Evolutionary conservation across 106 monocot species (phyloP).

Genomic region (Dendrobium huoshanense): DNA sequence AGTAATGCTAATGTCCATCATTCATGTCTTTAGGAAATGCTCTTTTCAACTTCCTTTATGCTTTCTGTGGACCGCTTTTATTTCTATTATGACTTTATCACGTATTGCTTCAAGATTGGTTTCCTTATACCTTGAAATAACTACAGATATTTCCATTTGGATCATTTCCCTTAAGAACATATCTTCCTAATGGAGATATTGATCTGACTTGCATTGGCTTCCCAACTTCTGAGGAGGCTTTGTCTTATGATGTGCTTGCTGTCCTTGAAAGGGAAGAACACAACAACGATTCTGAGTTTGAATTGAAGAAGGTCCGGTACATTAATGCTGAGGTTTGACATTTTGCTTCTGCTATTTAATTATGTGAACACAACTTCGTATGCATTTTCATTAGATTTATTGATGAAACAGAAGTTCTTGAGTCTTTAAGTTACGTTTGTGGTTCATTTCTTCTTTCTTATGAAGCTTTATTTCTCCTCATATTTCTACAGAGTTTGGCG

Average conservation of each 20-base stretch:
- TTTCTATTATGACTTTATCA: not conserved
- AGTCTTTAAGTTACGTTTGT: not conserved
- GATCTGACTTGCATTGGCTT: constrained; percentile 61
- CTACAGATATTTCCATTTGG: constrained; percentile 78
- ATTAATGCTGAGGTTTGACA: constrained; percentile 77
- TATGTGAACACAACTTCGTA: not conserved
- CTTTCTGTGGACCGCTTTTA: not conserved
- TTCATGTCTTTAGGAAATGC: not conserved
- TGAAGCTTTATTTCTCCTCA: not conserved
- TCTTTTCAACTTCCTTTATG: not conserved
- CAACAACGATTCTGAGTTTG: constrained; percentile 51
- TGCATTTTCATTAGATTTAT: not conserved
- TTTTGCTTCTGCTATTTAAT: constrained; percentile 3
- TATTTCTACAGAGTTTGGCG: not conserved
- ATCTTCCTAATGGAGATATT: constrained; percentile 98
- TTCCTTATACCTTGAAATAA: constrained; percentile 5
- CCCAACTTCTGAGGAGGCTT: constrained; percentile 39
- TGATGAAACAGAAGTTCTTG: not conserved
- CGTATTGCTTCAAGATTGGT: not conserved
- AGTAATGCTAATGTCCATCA: not conserved
- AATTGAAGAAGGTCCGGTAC: constrained; percentile 78
- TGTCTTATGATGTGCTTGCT: constrained; percentile 36
- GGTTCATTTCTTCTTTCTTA: not conserved
- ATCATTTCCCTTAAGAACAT: constrained; percentile 90
- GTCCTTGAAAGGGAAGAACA: constrained; percentile 55